These are phyloP conservation scores for Oryza brachyantha DNA, from an alignment of 176 grass and related monocot species.

Conservation along the genomic window DNA sequence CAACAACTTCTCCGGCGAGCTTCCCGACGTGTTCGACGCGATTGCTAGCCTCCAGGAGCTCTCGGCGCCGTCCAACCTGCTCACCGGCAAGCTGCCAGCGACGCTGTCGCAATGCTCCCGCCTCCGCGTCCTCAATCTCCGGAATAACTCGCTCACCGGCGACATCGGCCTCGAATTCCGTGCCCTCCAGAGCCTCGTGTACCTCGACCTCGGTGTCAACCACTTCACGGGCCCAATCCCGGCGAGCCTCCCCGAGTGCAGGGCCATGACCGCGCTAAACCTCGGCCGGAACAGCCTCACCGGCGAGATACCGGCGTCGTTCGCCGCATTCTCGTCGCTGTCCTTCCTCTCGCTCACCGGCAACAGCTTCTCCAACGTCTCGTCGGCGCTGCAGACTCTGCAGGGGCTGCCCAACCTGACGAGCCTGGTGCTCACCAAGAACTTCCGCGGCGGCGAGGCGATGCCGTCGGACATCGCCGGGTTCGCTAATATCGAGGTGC, in stretches of 20 bases:
- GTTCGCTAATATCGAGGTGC: slow-evolving; percentile 42
- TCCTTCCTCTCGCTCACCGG: slow-evolving; percentile 62
- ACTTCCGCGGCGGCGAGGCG: slow-evolving; percentile 42
- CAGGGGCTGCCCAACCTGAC: slow-evolving; percentile 51
- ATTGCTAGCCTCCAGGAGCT: slow-evolving; percentile 36
- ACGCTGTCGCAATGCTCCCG: slow-evolving; percentile 42
- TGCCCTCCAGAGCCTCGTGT: slow-evolving; percentile 23
- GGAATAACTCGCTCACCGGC: slow-evolving; percentile 50
- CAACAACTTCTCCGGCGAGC: slow-evolving; percentile 43
- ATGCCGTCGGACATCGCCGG: slow-evolving; percentile 40
- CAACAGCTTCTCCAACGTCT: slow-evolving; percentile 56
- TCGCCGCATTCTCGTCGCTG: slow-evolving; percentile 36
- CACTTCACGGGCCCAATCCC: slow-evolving; percentile 41
- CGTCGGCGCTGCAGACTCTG: slow-evolving; percentile 48
- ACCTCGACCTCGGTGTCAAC: slow-evolving; percentile 57
- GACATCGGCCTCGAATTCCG: slow-evolving; percentile 47
- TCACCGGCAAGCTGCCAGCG: slow-evolving; percentile 38
- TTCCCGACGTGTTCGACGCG: slow-evolving; percentile 49
- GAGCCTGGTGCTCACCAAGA: slow-evolving; percentile 55
- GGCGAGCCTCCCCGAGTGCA: slow-evolving; percentile 32
- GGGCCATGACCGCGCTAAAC: slow-evolving; percentile 48
- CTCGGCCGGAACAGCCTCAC: slow-evolving; percentile 57
- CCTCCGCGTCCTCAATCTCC: slow-evolving; percentile 51
- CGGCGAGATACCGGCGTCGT: slow-evolving; percentile 48
- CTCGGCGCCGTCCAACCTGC: slow-evolving; percentile 35